Evolutionary conservation across 1,139 yeast genomes (phyloP).

Genomic region (Candida tetrigidarum): DNA sequence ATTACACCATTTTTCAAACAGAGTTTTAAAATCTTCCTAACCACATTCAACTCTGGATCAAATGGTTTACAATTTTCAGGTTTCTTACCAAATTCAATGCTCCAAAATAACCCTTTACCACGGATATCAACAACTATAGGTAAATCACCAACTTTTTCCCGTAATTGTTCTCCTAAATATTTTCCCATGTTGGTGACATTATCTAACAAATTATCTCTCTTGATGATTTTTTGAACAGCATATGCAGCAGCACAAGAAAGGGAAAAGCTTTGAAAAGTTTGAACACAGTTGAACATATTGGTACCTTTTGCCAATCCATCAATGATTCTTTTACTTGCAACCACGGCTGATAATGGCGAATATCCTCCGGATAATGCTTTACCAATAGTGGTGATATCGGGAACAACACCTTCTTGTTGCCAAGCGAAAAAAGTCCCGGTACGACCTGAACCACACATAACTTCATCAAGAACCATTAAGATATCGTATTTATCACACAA

Average conservation of each 20-base stretch:
- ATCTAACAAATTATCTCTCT: slow-evolving; percentile 18
- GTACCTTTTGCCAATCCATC: slow-evolving; percentile 19
- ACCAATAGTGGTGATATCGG: slow-evolving; percentile 23
- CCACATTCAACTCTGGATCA: slow-evolving; percentile 34
- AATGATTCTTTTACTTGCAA: slow-evolving; percentile 20
- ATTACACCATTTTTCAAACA: slow-evolving; percentile 47
- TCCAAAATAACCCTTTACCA: slow-evolving; percentile 66
- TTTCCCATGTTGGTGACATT: slow-evolving; percentile 20
- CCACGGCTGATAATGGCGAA: slow-evolving; percentile 22
- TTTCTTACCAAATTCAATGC: slow-evolving; percentile 58
- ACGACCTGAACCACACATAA: slow-evolving; percentile 70
- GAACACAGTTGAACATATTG: slow-evolving; percentile 19
- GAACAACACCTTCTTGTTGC: slow-evolving; percentile 21
- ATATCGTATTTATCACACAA: slow-evolving; percentile 63
- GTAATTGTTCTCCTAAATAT: slow-evolving; percentile 16
- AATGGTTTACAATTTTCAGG: slow-evolving; percentile 52
- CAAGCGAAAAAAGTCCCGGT: slow-evolving; percentile 25
- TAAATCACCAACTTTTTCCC: slow-evolving; percentile 29
- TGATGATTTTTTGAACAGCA: slow-evolving; percentile 21
- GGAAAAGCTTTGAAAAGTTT: slow-evolving; percentile 23
- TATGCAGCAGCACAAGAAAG: slow-evolving; percentile 22
- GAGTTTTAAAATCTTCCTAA: slow-evolving; percentile 34
- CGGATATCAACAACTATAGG: slow-evolving; percentile 59
- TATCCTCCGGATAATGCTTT: slow-evolving; percentile 24
- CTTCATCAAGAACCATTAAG: slow-evolving; percentile 61